Base-by-base conservation (phyloP, 768 basidiomycete species). In the Suillus paluster region DNA sequence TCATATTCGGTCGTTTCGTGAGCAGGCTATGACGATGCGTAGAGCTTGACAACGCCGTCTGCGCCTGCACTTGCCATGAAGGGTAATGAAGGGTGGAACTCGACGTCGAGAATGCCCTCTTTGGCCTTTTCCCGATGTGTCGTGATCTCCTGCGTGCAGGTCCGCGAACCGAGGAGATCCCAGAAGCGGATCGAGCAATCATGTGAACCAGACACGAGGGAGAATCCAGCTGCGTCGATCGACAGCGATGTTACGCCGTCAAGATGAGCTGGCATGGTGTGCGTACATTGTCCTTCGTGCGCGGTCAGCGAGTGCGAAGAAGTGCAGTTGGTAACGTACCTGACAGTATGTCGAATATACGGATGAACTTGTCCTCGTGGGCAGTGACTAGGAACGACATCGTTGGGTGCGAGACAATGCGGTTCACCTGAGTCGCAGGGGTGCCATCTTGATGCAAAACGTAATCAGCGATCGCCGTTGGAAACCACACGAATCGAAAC, bases 171-270 rank as follows among this genome's bases (percentile, higher is more conserved):
- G 39, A 93, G 84, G 54, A 98, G 76, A 73, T 97, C 94, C 97
- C 97, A 99, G 78, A 97, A 90, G 27, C 96, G 91, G 41, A 94
- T 80, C 17, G 94, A 96, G 72, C 95, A 95, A 72, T 99, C 97
- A 73, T 97, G 94, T 60, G 92, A 91, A 44, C 90, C 92, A 1
- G 96, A 94, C 5, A 94, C 90, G 55, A 99, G 84, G 6, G 89
- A 88, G 69, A 94, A 94, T 7, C 92, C 93, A 2, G 95, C 84
- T 0, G 91, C 86, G 66, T 96, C 93, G 64, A 98, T 88, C 21
- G 93, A 90, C 30, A 99, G 78, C 27, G 94, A 95, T 19, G 96
- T 97, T 39, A 98, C 91, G 4, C 92, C 90, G 66, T 96, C 93
- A 41, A 96, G 81, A 72, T 99, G 97, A 27, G 94, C 95, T 19